Percentiles rank a stretch among this genome's conserved stretches.
phyloP scores from a whole-genome alignment of 805 yeast genomes.

The Teunomyces cretensis region DNA sequence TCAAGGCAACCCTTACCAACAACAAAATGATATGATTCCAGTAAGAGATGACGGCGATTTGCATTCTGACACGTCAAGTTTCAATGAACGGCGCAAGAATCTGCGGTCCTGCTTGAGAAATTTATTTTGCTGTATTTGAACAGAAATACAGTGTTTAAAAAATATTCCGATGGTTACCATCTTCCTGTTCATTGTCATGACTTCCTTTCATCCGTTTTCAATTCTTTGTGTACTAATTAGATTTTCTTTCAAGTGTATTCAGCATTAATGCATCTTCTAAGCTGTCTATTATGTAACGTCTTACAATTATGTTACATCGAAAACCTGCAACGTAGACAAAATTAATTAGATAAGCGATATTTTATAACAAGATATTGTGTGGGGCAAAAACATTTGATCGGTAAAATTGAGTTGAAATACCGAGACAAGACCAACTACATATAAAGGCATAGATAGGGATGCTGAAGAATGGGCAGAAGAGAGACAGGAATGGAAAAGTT shows the following conservation, averaged over 20 bases:
- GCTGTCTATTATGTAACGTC: too few species aligned
- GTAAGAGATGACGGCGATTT: slow-evolving; percentile 38
- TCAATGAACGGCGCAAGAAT: slow-evolving; percentile 14
- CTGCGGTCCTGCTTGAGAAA: slow-evolving; percentile 7
- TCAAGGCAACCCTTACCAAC: slow-evolving; percentile 16
- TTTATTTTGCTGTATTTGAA: slow-evolving; percentile 2
- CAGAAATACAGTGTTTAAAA: neutral
- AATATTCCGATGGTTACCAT: neutral
- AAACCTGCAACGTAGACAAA: too few species aligned
- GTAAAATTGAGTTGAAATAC: neutral
- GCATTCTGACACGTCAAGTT: slow-evolving; percentile 40
- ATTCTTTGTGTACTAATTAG: slow-evolving; percentile 3
- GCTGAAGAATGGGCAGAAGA: neutral
- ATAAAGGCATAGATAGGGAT: neutral
- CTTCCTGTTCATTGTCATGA: neutral
- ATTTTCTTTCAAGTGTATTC: neutral
- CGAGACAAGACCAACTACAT: neutral
- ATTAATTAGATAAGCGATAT: too few species aligned
- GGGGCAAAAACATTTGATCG: neutral
- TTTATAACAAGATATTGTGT: too few species aligned
- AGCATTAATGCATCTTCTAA: neutral
- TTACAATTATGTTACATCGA: too few species aligned
- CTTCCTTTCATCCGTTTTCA: neutral
- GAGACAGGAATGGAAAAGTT: neutral
- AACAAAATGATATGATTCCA: slow-evolving; percentile 32